Evolutionary conservation across 2,329 filamentous ascomycete species (phyloP), one percentile per base, ranked within the genome.

Genomic region (Ophiostoma montium): DNA sequence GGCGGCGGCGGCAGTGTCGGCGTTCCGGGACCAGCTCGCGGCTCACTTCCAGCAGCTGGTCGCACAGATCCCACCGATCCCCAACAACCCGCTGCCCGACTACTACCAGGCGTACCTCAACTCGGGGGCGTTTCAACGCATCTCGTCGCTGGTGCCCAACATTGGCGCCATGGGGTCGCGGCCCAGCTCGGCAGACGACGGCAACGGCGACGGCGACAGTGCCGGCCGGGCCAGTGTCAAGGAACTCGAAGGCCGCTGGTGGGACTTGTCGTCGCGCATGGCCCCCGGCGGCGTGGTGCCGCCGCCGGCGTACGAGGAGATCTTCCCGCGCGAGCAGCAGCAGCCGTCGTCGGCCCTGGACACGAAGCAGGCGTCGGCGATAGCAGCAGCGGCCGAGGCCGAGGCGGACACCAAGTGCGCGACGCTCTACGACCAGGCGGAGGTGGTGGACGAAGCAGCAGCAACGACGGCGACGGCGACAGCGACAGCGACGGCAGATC

Each of bases 291-390:
- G 27, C 11, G 35, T 21, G 10, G 67, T 70, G 4, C 70, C 75
- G 31, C 84, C 84, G 9, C 86, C 86, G 10, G 76, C 86, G 0
- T 92, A 92, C 55, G 80, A 88, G 48, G 86, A 89, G 44, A 76
- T 92, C 27, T 92, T 80, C 61, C 33, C 57, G 15, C 43, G 48
- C 2, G 66, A 68, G 36, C 35, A 47, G 21, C 23, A 47, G 33
- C 13, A 13, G 15, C 8, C 27, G 23, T 16, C 21, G 9, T 9
- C 39, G 3, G 39, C 30, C 23, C 3, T 42, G 15, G 74, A 80
- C 50, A 65, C 64, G 21, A 82, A 83, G 62, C 71, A 75, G 57
- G 66, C 71, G 16, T 74, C 75, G n/a, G 76, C 74, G 1, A 69
- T 70, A 9, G 69, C 69, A 48, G 79, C 78, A 3, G 73, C 74